A percentile compares a stretch with the other conserved stretches of the same genome.
Evolutionary conservation across 23 red algal genomes (phyloP).

Genomic region (Chondrus crispus): DNA sequence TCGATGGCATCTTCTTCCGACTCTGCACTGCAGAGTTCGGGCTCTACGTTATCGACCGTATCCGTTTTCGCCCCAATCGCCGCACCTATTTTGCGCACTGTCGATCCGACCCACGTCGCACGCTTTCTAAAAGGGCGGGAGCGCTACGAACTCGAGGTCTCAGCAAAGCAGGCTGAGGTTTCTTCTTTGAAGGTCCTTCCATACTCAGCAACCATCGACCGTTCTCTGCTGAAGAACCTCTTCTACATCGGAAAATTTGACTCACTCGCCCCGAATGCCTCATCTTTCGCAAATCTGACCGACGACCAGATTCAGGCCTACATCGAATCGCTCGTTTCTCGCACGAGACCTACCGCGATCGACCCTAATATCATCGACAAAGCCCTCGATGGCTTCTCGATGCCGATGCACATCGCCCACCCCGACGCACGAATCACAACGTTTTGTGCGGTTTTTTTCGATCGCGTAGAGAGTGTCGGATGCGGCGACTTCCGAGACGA

Average conservation of each 20-base stretch:
- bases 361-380: conserved; percentile 4
- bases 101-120: background rate
- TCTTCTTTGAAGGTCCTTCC: background rate
- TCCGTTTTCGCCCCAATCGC: background rate
- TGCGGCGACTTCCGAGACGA: background rate
- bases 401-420: conserved; percentile 9
- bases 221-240: background rate
- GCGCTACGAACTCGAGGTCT: background rate
- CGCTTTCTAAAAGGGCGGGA: background rate
- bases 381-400: background rate
- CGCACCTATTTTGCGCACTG: background rate
- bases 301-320: background rate
- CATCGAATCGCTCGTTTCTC: background rate
- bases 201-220: background rate
- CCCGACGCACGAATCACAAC: background rate
- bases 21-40: background rate
- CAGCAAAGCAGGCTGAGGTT: conserved; percentile 4
- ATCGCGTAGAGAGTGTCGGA: background rate
- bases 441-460: conserved; percentile 8
- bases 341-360: background rate
- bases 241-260: conserved; percentile 30
- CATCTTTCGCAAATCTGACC: background rate
- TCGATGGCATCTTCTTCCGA: background rate
- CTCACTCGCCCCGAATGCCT: background rate
- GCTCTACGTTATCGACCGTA: background rate